phyloP scores from a whole-genome alignment of 1,284 basidiomycete species.

The Phylloboletellus chloephorus region DNA sequence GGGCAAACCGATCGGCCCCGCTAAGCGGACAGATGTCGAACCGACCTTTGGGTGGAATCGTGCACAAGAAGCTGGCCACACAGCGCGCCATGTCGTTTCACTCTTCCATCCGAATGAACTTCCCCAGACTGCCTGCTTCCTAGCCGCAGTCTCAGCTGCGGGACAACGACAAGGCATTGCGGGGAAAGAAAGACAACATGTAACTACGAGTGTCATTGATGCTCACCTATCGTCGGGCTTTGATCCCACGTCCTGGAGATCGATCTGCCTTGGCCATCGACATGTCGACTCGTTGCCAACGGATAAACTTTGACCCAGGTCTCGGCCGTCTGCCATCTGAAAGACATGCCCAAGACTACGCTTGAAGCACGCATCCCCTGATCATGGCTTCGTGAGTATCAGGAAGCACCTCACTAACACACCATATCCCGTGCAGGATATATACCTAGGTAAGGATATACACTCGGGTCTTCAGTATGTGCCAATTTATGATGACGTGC shows the following conservation, averaged over 20 bases:
- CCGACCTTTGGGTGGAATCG: background rate
- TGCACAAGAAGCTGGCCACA: slow-evolving; percentile 17
- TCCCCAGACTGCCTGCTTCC: slow-evolving; percentile 14
- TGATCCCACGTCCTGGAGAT: background rate
- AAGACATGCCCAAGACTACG: slow-evolving; percentile 16
- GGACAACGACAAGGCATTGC: background rate
- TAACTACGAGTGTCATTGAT: background rate
- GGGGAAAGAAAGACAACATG: background rate
- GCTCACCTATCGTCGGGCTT: slow-evolving; percentile 7
- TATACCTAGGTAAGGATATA: slow-evolving; percentile 44
- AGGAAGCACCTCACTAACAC: slow-evolving; percentile 1
- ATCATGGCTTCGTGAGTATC: slow-evolving; percentile 9
- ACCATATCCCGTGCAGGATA: slow-evolving; percentile 34
- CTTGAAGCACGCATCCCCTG: slow-evolving; percentile 7
- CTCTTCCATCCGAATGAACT: slow-evolving; percentile 20
- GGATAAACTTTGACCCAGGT: slow-evolving; percentile 24
- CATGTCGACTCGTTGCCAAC: background rate
- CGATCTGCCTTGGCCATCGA: background rate
- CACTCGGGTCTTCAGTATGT: slow-evolving; percentile 33
- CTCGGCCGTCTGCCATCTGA: slow-evolving; percentile 21
- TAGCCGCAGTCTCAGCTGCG: slow-evolving; percentile 1
- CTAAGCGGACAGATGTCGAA: background rate
- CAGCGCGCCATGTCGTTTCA: slow-evolving; percentile 15
- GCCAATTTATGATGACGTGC: background rate
- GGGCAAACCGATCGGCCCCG: background rate